Base-by-base conservation (phyloP, 2,329 filamentous ascomycete genomes). In the Magnaporthiopsis incrustans region DNA sequence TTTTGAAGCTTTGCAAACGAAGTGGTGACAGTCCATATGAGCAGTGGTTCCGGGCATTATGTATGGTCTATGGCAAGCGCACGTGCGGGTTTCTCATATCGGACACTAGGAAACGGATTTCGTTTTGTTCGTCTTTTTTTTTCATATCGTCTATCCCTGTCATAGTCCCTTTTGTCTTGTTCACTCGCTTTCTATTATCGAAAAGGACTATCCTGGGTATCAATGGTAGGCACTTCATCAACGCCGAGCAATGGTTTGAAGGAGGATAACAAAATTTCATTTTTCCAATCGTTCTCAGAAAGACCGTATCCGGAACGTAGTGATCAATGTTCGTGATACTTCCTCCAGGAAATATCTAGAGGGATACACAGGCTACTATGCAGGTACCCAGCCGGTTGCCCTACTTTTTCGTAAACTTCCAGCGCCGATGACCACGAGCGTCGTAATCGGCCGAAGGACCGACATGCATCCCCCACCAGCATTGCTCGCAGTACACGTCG, bases 391-490 rank as follows among this genome's bases (percentile, higher is more conserved):
- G 38, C 12, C 4, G 2, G 22, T 25, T 25, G 44, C 7, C 14
- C 22, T 53, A 25, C 5, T 25, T 53, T 53, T 22, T 53, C 18
- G 18, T 25, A 25, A 53, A 53, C 44, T 53, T 53, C 44, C 44
- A 84, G 67, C 88, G 89, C 68, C 81, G 81, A 71, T 96, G 92
- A 0, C 79, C 82, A 65, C 83, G 79, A 73, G 92, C 89, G 65
- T 93, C 90, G 60, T 84, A 87, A 1, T 85, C 86, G 0, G 89
- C 90, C 59, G 81, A 79, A 0, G 87, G 85, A 0, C 89, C 88
- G 44, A 85, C 77, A 70, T 96, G 92, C 74, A 92, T 91, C 71
- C 94, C 91, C 65, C 81, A 83, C 91, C 91, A 96, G 77, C 92
- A 96, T 22, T 83, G 78, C 27, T 81, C 79, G 73, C 92, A 96